These are phyloP conservation scores for Acanthamoeba lenticulata DNA, from an alignment of 208 protist species.

Conservation along the genomic window DNA sequence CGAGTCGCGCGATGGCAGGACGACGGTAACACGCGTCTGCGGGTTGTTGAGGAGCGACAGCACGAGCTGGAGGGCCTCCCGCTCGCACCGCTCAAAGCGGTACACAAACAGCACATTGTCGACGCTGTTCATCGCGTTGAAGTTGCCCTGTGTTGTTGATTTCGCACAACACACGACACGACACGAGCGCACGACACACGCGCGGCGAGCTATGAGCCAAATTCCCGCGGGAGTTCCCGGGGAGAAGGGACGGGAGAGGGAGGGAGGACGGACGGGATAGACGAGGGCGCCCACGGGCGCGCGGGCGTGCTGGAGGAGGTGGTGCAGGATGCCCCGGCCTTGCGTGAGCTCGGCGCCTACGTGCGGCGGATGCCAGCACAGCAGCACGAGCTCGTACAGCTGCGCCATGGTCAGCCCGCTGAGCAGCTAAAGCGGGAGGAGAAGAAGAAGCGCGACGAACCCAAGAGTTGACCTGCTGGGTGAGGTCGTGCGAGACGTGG, in stretches of 20 bases:
- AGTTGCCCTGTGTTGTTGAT: neutral
- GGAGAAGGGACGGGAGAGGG: neutral
- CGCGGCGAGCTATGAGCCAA: too few relatives aligned
- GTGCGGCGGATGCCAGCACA: slow-evolving; percentile 15
- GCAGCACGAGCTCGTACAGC: neutral
- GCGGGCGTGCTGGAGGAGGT: neutral
- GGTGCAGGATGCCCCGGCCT: neutral
- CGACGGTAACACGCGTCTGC: neutral
- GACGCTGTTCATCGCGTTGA: slow-evolving; percentile 24
- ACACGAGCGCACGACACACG: too few relatives aligned
- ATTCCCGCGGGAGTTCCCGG: too few relatives aligned
- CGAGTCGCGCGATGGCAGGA: neutral
- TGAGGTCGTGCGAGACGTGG: slow-evolving; percentile 20
- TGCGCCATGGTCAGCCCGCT: neutral
- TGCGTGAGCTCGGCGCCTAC: neutral
- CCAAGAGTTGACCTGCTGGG: neutral
- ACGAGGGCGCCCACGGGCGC: slow-evolving; percentile 3
- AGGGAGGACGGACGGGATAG: neutral
- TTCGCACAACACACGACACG: neutral
- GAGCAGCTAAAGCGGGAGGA: too few relatives aligned
- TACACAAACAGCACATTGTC: neutral
- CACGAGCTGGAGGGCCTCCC: slow-evolving; percentile 5
- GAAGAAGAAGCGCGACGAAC: neutral
- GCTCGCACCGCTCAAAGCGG: neutral
- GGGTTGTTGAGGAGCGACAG: slow-evolving; percentile 4